A percentile compares a stretch with the other conserved stretches of the same genome.
These are phyloP conservation scores for Lipomyces chichibuensis DNA, from an alignment of 805 yeast species.

Conservation along the genomic window DNA sequence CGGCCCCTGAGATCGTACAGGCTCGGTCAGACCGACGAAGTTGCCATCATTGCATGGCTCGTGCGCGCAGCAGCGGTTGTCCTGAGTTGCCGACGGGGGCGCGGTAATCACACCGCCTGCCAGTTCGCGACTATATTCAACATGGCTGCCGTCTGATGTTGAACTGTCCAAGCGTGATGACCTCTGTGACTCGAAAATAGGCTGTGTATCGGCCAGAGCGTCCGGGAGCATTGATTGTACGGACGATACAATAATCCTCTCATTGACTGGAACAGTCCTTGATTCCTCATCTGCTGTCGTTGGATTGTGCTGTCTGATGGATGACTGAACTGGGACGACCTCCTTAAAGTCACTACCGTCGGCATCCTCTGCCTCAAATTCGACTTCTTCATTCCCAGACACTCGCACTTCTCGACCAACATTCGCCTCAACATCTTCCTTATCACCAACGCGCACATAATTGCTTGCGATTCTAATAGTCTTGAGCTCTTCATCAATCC, in stretches of 20 bases:
- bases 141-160: background rate
- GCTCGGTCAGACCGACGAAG: background rate
- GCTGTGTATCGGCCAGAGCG: constrained; percentile 2
- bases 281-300: background rate
- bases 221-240: background rate
- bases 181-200: background rate
- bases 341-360: background rate
- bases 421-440: background rate
- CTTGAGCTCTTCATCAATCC: background rate
- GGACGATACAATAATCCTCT: background rate
- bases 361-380: background rate
- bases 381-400: background rate
- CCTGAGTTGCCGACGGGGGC: background rate
- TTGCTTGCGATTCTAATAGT: background rate
- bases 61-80: background rate
- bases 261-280: background rate
- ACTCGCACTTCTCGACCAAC: background rate
- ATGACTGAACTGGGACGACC: too few species aligned
- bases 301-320: too few species aligned
- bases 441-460: background rate
- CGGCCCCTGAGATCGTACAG: background rate
- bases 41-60: background rate
- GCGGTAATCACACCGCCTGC: background rate
- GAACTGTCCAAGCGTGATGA: background rate
- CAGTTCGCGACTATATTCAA: background rate